Base-by-base conservation (phyloP, 2,329 filamentous ascomycete species). In the Clarireedia hainanense region DNA sequence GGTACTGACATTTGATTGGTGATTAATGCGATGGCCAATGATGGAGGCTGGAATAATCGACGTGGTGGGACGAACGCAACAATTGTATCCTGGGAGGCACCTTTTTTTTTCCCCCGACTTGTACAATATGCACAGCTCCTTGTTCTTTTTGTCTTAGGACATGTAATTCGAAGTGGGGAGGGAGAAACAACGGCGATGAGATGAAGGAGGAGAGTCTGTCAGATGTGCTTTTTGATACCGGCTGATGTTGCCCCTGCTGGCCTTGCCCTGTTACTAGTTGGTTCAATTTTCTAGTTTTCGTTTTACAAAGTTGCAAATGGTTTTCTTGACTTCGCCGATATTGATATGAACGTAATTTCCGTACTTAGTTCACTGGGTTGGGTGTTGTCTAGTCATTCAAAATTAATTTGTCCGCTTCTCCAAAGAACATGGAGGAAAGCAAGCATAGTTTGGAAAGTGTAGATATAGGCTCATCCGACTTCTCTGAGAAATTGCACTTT, bases 1-100 rank as follows among this genome's bases (percentile, higher is more conserved):
- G 51, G 37, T 6, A 23, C 30, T 34, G 30, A 34, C 4, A 7
- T 4, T 34, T 6, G 39, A 42, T n/a, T 42, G 17, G 17, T 42
- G 15, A 42, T 42, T n/a, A n/a, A 26, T 56, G 61, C 60, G 57
- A 55, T 49, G 55, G 52, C 58, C 50, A 50, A 26, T 23, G 30
- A 40, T 43, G 42, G 45, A 37, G 37, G 27, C 46, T 50, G 36
- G n/a, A 50, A 34, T 17, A 39, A 50, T 42, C 37, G n/a, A 23
- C 20, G 23, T 43, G 47, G 30, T 37, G 20, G 37, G 24, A 50
- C 52, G 50, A 34, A 36, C 37, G 37, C 52, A 50, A 47, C 37
- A n/a, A 43, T 6, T 55, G 27, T 43, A 55, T 49, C 39, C 52
- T 55, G 37, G 52, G 47, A 20, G 52, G 40, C 40, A 23, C 24